Evolutionary conservation across 2,329 filamentous ascomycete genomes (phyloP).

Genomic region (Sporothrix brasiliensis): DNA sequence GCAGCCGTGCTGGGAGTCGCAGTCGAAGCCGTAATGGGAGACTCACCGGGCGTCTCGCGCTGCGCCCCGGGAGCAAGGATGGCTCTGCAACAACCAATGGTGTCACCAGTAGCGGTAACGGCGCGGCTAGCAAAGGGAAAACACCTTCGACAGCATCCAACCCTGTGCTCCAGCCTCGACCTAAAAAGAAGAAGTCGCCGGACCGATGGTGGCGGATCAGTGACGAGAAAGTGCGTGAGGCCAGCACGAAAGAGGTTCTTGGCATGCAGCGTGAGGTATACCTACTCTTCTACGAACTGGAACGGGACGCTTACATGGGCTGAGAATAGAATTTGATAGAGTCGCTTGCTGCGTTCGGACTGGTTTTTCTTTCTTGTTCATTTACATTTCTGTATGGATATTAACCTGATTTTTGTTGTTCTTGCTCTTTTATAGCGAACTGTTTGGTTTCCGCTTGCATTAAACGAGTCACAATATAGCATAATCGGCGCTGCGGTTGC

Average conservation of each 20-base stretch:
- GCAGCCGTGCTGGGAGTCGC: constrained; percentile 40
- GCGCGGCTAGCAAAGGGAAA: background rate
- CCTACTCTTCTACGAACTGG: constrained; percentile 91
- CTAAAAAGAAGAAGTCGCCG: constrained; percentile 52
- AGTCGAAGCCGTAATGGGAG: constrained; percentile 23
- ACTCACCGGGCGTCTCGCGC: constrained; percentile 16
- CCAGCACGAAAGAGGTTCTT: constrained; percentile 87
- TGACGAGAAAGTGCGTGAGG: constrained; percentile 94
- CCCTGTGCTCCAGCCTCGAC: constrained; percentile 31
- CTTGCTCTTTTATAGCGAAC: background rate
- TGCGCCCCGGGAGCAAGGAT: constrained; percentile 26
- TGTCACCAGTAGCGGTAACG: background rate
- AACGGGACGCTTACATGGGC: constrained; percentile 44
- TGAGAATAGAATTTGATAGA: background rate
- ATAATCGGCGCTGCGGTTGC: constrained; percentile 23
- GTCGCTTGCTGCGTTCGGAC: background rate
- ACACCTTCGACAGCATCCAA: background rate
- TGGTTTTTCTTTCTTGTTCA: background rate
- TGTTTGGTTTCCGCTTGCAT: constrained; percentile 25
- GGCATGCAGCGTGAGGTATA: constrained; percentile 97
- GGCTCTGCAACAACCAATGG: background rate
- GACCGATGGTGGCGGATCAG: constrained; percentile 98
- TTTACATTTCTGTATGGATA: background rate
- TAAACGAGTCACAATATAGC: constrained; percentile 14
- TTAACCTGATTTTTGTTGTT: too few species aligned